Evolutionary conservation across 108 stramenopile species (phyloP).

Genomic region (Fragilaria crotonensis): DNA sequence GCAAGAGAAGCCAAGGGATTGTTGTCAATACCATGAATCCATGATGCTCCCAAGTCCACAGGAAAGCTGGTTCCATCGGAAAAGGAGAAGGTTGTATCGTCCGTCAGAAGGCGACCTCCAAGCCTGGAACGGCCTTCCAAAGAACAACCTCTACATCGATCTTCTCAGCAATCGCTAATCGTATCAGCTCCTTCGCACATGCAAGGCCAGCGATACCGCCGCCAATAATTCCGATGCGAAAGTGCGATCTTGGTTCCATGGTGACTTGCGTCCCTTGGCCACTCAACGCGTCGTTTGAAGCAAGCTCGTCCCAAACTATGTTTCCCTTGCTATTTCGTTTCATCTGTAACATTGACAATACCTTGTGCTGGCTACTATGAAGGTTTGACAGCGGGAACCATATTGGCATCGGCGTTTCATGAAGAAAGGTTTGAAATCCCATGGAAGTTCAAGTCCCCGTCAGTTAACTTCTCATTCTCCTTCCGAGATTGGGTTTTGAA

Average conservation of each 20-base stretch:
- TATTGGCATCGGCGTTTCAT: slow-evolving; percentile 31
- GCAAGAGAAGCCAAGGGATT: slow-evolving; percentile 51
- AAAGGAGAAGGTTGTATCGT: slow-evolving; percentile 12
- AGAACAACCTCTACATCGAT: slow-evolving; percentile 38
- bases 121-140: slow-evolving; percentile 37
- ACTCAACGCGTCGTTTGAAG: too few species aligned
- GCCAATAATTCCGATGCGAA: slow-evolving; percentile 47
- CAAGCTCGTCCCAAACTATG: slow-evolving; percentile 22
- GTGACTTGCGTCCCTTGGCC: slow-evolving; percentile 28
- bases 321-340: slow-evolving; percentile 35
- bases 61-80: slow-evolving; percentile 10
- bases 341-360: slow-evolving; percentile 36
- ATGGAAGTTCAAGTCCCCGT: slow-evolving; percentile 18
- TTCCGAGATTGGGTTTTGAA: slow-evolving; percentile 7
- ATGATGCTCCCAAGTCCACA: slow-evolving; percentile 55
- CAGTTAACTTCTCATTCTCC: not conserved
- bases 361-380: slow-evolving; percentile 14
- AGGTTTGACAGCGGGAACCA: slow-evolving; percentile 53
- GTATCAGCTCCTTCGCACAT: slow-evolving; percentile 34
- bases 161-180: slow-evolving; percentile 15
- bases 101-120: slow-evolving; percentile 47
- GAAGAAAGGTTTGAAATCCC: slow-evolving; percentile 43
- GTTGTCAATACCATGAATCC: slow-evolving; percentile 72
- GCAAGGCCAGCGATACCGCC: slow-evolving; percentile 52
- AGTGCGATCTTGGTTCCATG: slow-evolving; percentile 36